Conservation (phyloP, 192 early-diverging fungal genomes). For the Podila epigama region DNA sequence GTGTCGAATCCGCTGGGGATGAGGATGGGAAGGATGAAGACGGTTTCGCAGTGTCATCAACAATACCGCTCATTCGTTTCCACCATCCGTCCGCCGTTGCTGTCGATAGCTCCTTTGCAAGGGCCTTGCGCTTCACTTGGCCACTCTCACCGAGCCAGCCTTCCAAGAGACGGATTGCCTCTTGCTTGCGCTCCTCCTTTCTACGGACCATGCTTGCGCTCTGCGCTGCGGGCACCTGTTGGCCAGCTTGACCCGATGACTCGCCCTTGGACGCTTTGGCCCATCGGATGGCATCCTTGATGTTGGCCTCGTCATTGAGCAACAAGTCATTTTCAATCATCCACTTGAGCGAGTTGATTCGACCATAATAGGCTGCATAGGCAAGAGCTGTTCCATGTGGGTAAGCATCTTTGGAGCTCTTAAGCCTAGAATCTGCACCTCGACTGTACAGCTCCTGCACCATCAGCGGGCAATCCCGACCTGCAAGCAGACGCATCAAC, state of each 20-base stretch:
- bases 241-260: background rate
- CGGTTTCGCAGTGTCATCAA: background rate
- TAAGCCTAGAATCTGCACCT: constrained; percentile 31
- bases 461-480: constrained; percentile 44
- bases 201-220: constrained; percentile 10
- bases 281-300: constrained; percentile 47
- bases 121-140: constrained; percentile 24
- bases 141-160: constrained; percentile 34
- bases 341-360: constrained; percentile 39
- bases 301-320: constrained; percentile 29
- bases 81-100: constrained; percentile 30
- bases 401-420: constrained; percentile 47
- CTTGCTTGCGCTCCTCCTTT: constrained; percentile 41
- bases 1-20: background rate
- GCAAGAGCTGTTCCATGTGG: constrained; percentile 37
- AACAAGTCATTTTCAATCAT: constrained; percentile 45
- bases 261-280: constrained; percentile 29
- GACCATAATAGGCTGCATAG: constrained; percentile 40
- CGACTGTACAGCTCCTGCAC: constrained; percentile 44
- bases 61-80: constrained; percentile 41
- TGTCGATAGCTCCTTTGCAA: constrained; percentile 10
- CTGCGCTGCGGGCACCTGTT: constrained; percentile 8
- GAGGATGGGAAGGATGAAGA: background rate
- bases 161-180: constrained; percentile 34
- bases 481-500: constrained; percentile 41